Conservation (phyloP, 2,329 filamentous ascomycete species). For the Talaromyces rugulosus region DNA sequence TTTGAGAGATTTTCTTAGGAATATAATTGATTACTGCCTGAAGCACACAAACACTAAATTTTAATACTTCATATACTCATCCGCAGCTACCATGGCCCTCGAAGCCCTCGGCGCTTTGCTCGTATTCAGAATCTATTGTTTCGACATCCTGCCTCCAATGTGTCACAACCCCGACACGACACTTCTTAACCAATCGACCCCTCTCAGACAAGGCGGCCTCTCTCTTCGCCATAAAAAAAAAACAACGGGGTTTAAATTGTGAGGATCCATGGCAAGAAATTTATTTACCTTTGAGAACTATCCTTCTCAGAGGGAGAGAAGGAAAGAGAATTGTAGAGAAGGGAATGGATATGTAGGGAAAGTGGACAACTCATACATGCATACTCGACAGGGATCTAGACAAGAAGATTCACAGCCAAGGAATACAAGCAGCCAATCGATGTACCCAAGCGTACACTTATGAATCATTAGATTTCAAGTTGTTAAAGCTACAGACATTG, state of each 20-base stretch:
- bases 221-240: too few species aligned
- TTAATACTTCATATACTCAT: neutral
- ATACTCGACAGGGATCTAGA: neutral
- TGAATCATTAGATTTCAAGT: too few species aligned
- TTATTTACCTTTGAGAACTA: neutral
- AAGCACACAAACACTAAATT: neutral
- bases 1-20: neutral
- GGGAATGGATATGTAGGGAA: conserved; percentile 3
- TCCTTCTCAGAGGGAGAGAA: conserved; percentile 3
- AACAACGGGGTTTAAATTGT: too few species aligned
- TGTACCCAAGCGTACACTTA: too few species aligned
- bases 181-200: too few species aligned
- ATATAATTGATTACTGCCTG: neutral
- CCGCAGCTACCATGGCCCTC: neutral
- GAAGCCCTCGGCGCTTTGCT: neutral
- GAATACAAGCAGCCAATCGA: too few species aligned
- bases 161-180: too few species aligned
- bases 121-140: too few species aligned
- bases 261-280: neutral
- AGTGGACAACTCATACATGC: conserved; percentile 1
- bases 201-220: too few species aligned
- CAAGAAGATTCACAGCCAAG: too few species aligned
- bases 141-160: too few species aligned
- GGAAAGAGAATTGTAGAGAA: neutral
- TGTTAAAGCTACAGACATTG: too few species aligned